Base-by-base conservation (phyloP, 78 protist species). In the Monosiga brevicollis region DNA sequence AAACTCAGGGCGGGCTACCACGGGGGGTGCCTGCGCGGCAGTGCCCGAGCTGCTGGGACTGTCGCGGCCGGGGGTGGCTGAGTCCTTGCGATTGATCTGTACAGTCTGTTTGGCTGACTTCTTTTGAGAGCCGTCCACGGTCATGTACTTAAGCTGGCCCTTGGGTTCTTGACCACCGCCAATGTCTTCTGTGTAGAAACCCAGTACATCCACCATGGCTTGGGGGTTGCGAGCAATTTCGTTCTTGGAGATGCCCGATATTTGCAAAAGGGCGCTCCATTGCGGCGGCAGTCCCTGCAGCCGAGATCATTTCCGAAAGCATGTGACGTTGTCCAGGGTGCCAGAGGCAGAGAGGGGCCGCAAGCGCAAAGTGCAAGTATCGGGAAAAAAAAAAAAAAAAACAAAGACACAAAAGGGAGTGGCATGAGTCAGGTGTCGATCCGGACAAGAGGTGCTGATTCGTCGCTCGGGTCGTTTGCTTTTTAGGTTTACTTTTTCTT, bases 201-300 rank as follows among this genome's bases (percentile, higher is more conserved):
- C 79, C 26, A 84, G 43, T 20, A 71, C 87, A 2, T 84, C 87
- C 54, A 84, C 15, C 34, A 78, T 78, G 24, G 83, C 88, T 39
- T 89, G 84, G 11, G 88, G 86, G 86, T 84, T 83, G 43, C 54
- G 2, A 22, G 62, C 74, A 23, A 41, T 84, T 76, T 85, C 86
- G 32, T 84, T 79, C 49, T 55, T 72, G 1, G 39, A 24, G 70
- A 89, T 89, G 62, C 88, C 88, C 38, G 80, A 49, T 29, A 15
- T 3, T 32, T 54, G 49, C 20, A 89, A 79, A 49, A 83, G 78
- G 35, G 1, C 62, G 36, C 25, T 29, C 91, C 91, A 89, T 20
- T 73, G 72, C n/a, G 37, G 42, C 22, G 91, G 91, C 25, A 89
- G 78, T 6, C 91, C 91, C 11, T 49, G n/a, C n/a, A n/a, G n/a